These are phyloP conservation scores for Clavispora fructus DNA, from an alignment of 805 yeast species.

Conservation along the genomic window DNA sequence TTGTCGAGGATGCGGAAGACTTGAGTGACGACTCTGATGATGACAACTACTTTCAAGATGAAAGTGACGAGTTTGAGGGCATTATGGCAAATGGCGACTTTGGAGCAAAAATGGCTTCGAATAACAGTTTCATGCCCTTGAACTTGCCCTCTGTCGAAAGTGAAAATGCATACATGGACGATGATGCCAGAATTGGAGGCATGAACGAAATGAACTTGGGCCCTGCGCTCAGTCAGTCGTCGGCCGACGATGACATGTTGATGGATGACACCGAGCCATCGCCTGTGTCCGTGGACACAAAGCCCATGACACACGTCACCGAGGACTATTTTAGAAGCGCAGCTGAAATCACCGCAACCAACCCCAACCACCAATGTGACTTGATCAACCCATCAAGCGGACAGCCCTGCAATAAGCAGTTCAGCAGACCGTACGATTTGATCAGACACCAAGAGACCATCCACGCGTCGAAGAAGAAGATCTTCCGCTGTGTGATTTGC, in stretches of 20 bases:
- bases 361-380: slow-evolving; percentile 51
- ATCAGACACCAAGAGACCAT: slow-evolving; percentile 45
- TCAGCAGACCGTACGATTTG: slow-evolving; percentile 62
- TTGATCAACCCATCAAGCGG: slow-evolving; percentile 59
- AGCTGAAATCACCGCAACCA: slow-evolving; percentile 28
- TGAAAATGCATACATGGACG: slow-evolving; percentile 3
- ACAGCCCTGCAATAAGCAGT: slow-evolving; percentile 64
- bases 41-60: slow-evolving; percentile 34
- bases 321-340: slow-evolving; percentile 19
- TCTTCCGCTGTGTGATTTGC: slow-evolving; percentile 42
- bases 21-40: slow-evolving; percentile 36
- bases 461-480: slow-evolving; percentile 42
- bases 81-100: background rate
- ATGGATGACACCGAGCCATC: background rate
- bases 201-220: slow-evolving; percentile 3
- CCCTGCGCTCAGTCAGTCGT: background rate
- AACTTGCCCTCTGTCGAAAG: background rate
- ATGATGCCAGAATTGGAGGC: slow-evolving; percentile 2
- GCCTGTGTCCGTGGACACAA: background rate
- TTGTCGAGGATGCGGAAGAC: slow-evolving; percentile 40
- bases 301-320: background rate
- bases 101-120: background rate
- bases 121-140: slow-evolving; percentile 1
- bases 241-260: slow-evolving; percentile 1
- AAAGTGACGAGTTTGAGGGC: slow-evolving; percentile 24